Evolutionary conservation across 2,329 filamentous ascomycete genomes (phyloP), one percentile per base, ranked within the genome.

Genomic region (Dryadomyces quercus-mongolicae): DNA sequence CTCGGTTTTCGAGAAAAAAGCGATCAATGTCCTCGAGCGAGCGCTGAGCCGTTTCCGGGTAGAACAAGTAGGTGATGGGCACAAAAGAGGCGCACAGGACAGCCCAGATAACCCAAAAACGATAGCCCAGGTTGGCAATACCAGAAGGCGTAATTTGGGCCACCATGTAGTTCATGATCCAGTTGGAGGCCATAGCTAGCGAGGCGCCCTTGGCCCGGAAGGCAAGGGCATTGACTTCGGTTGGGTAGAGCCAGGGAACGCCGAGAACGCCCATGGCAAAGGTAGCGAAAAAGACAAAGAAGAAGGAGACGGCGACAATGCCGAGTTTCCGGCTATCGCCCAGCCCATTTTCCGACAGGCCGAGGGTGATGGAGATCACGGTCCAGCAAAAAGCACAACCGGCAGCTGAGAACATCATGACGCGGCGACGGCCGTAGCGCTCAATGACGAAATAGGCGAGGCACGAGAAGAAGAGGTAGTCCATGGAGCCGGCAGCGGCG

Each of bases 81-180:
- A 79, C 80, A 2, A 77, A 81, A 46, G 77, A 75, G 9, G 80
- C 65, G 55, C 78, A 75, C 20, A 80, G 63, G 16, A 77, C 70
- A 7, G 64, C 62, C 22, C 48, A 57, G 21, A 57, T 50, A 12
- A 57, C 55, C 53, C 44, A 54, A 31, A 52, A 51, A 1, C 34
- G 34, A 40, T 53, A 54, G 25, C 55, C 51, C 13, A 49, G 46
- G 8, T 57, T 55, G 34, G 51, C 51, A 12, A 55, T 49, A 31
- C 47, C 51, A 16, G 43, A 25, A 18, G 56, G 51, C 3, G 56
- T 57, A 20, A 57, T 54, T n/a, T 54, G 34, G 2, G 51, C 43
- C 22, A 45, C 51, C 51, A 52, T 53, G 44, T 42, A 53, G 42
- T 52, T 52, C 40, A 44, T 45, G 40, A 52, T 52, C 50, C 50